Evolutionary conservation across 208 protist genomes (phyloP).

Genomic region (Naegleria lovaniensis): DNA sequence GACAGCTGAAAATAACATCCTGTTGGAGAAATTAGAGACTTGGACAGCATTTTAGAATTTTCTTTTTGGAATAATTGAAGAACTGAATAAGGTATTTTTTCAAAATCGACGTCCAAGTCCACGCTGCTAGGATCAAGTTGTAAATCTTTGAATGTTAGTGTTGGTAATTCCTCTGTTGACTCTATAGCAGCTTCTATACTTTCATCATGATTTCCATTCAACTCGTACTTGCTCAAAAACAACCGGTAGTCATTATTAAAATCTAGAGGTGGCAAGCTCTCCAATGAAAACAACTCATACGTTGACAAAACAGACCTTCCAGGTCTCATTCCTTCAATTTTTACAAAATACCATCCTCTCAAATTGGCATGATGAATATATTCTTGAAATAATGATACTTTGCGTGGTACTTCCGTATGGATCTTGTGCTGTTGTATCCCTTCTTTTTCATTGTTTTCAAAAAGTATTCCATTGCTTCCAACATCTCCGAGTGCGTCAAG

Average conservation of each 20-base stretch:
- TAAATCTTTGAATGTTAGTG: neutral
- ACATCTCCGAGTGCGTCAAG: too few species aligned
- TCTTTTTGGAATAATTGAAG: neutral
- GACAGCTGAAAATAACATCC: neutral
- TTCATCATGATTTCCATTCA: neutral
- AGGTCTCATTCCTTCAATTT: neutral
- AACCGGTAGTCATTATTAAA: neutral
- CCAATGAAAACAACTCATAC: neutral
- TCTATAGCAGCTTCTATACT: too few species aligned
- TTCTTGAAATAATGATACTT: too few species aligned
- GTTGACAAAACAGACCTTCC: neutral
- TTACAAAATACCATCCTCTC: neutral
- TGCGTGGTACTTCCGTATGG: too few species aligned
- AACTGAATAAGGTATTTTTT: neutral
- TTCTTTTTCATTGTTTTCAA: too few species aligned
- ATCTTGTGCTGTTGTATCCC: too few species aligned
- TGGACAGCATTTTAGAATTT: neutral
- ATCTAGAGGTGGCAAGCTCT: neutral
- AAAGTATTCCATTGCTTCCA: too few species aligned
- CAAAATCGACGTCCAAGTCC: too few species aligned
- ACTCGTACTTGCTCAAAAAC: neutral
- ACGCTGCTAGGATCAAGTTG: too few species aligned
- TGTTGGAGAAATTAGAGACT: neutral
- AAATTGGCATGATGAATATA: too few species aligned
- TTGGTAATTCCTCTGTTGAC: neutral